Evolutionary conservation across 176 grass and related monocot species (phyloP).

Genomic region (Stipa capillata): DNA sequence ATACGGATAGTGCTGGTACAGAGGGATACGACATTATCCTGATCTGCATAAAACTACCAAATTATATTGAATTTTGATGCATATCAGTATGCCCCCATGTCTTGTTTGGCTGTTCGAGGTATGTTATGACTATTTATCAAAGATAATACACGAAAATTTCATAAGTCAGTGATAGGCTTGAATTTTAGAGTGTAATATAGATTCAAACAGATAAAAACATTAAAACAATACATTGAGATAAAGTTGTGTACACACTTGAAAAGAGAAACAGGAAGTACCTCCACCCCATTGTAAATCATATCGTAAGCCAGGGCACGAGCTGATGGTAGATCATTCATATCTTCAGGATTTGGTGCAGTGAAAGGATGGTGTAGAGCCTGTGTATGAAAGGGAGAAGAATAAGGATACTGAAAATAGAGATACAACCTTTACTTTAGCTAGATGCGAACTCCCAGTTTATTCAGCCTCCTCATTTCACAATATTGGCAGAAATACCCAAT

Average conservation of each 20-base stretch:
- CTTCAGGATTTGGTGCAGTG: conserved; percentile 93
- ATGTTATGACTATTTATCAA: neutral
- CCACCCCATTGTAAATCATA: conserved; percentile 92
- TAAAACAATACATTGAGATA: neutral
- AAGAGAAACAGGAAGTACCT: conserved; percentile 41
- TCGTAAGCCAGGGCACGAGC: conserved; percentile 96
- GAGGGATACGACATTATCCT: neutral
- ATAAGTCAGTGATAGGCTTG: neutral
- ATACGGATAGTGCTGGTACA: neutral
- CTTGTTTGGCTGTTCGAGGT: neutral
- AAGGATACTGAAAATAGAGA: neutral
- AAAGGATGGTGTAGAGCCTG: conserved; percentile 97
- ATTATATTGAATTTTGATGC: neutral
- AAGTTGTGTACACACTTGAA: neutral
- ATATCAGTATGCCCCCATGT: neutral
- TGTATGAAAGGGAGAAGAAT: conserved; percentile 11
- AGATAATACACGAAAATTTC: neutral
- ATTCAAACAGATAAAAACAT: neutral
- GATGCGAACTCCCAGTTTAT: neutral
- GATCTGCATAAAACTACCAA: neutral
- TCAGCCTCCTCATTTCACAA: neutral
- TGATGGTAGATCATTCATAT: conserved; percentile 71
- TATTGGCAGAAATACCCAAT: neutral
- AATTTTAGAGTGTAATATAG: neutral
- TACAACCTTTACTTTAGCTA: neutral